Evolutionary conservation across 1,139 yeast genomes (phyloP), one percentile per base, ranked within the genome.

Genomic region (Zygosaccharomyces sapae): DNA sequence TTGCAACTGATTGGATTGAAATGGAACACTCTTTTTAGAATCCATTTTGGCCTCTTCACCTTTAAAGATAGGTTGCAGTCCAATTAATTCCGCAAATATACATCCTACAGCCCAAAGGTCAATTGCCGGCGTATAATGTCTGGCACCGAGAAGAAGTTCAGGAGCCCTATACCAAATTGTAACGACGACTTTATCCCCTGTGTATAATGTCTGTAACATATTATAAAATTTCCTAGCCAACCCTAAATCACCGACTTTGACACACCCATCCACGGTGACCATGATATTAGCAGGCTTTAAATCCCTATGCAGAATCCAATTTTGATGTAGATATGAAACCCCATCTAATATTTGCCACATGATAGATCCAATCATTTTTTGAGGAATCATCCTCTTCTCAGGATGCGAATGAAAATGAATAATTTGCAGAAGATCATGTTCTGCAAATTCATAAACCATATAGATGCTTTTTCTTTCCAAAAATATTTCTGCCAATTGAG

Each of bases 161-260:
- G 98, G 97, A 0, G 98, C 97, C 55, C 98, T 75, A 66, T 92
- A 92, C 98, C 98, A 92, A 51, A 92, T 92, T 0, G 98, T 92
- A 7, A 92, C 98, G 46, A 92, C 98, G 16, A 94, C 97, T 68
- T 92, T 92, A 67, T 92, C 98, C 29, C 97, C 97, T 8, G 94
- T 79, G 61, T 86, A 92, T 24, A 94, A 72, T 38, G 95, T 83
- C 62, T 92, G 97, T 35, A 92, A 67, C 9, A 96, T 95, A 58
- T 88, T 87, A 55, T 85, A 84, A 68, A 90, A 92, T 57, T 87
- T 81, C 51, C 98, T 75, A 0, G 98, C 98, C 37, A 92, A 73
- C 1, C 99, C 99, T 57, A 92, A 75, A 69, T 92, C 98, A 27
- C 97, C 99, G 54, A 94, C 89, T 64, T 92, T 94, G 16, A 92